Percentiles rank a stretch among this genome's conserved stretches.
These are phyloP conservation scores for Trichoderma aggressivum DNA, from an alignment of 2,329 filamentous ascomycete genomes.

Conservation along the genomic window DNA sequence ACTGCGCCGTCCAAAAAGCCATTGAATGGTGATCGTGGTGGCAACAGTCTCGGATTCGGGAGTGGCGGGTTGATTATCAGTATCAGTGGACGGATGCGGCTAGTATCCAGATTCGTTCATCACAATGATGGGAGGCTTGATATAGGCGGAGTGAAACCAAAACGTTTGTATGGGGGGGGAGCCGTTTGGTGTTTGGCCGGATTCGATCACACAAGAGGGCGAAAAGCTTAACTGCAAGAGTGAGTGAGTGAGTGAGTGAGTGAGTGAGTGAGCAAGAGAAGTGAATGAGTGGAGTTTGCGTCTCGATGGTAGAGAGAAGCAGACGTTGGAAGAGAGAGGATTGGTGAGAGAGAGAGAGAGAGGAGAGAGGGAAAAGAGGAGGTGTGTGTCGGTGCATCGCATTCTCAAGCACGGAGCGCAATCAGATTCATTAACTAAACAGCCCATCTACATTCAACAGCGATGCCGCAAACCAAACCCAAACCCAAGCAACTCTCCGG, in stretches of 20 bases:
- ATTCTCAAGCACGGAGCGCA: constrained; percentile 10
- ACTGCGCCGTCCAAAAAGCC: constrained; percentile 38
- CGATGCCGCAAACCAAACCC: background rate
- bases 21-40: constrained; percentile 24
- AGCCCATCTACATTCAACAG: constrained; percentile 3
- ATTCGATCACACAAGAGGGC: background rate
- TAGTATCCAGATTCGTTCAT: constrained; percentile 10
- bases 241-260: background rate
- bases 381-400: background rate
- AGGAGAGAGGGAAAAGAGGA: background rate
- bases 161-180: background rate
- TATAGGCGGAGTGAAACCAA: background rate
- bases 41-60: constrained; percentile 6
- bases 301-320: background rate
- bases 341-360: background rate
- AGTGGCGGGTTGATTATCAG: background rate
- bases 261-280: too few relatives aligned
- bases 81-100: constrained; percentile 16
- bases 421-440: background rate
- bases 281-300: background rate
- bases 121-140: background rate
- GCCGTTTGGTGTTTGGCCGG: constrained; percentile 5
- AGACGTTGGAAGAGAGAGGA: background rate
- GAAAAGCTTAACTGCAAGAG: background rate
- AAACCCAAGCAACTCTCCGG: background rate